Evolutionary conservation across 805 yeast genomes (phyloP).

Genomic region (Ogataea ramenticola): DNA sequence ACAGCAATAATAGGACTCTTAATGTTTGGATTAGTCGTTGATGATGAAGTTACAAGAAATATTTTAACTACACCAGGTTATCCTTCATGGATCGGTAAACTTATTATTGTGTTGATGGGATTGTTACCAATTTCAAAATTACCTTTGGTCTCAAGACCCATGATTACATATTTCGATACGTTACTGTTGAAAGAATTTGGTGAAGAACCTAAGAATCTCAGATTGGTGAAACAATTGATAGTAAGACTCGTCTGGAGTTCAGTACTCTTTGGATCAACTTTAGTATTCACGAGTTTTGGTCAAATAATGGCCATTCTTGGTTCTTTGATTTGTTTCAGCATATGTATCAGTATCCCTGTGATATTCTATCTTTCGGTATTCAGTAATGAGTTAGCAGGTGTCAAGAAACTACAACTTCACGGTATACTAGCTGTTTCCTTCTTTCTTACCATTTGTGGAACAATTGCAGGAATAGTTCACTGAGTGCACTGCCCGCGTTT

Average conservation of each 20-base stretch:
- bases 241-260: conserved; percentile 45
- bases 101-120: conserved; percentile 66
- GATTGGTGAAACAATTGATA: conserved; percentile 4
- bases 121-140: conserved; percentile 77
- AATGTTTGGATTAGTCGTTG: conserved; percentile 44
- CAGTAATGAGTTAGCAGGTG: conserved; percentile 30
- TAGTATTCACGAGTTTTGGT: conserved; percentile 72
- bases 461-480: conserved; percentile 34
- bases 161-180: conserved; percentile 60
- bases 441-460: conserved; percentile 49
- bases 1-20: conserved; percentile 63
- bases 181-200: neutral
- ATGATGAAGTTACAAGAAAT: conserved; percentile 46
- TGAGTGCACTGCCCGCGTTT: neutral
- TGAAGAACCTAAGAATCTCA: neutral
- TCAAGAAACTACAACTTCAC: conserved; percentile 34
- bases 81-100: conserved; percentile 38
- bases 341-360: conserved; percentile 75
- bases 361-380: conserved; percentile 60
- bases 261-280: conserved; percentile 50
- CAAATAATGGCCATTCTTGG: conserved; percentile 77
- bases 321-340: conserved; percentile 67
- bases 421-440: conserved; percentile 38
- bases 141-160: conserved; percentile 78
- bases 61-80: conserved; percentile 37